phyloP scores from a whole-genome alignment of 1,284 basidiomycete genomes.

The Spongiforma sp. region DNA sequence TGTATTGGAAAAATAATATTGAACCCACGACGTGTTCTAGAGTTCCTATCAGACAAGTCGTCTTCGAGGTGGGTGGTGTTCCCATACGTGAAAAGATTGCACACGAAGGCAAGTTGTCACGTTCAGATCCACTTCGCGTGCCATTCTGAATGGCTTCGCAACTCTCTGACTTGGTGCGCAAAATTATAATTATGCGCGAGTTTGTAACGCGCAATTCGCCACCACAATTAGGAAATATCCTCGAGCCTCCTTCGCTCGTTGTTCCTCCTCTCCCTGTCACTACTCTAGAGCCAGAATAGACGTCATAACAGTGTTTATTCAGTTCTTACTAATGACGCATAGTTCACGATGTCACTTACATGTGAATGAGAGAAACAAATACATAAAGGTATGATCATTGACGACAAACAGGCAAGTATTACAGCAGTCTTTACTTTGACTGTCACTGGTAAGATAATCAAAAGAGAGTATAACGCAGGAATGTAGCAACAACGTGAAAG shows the following conservation, averaged over 20 bases:
- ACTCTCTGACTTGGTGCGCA: constrained; percentile 88
- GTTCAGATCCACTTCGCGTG: neutral
- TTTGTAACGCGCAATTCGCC: constrained; percentile 78
- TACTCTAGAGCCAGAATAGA: constrained; percentile 15
- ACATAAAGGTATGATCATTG: neutral
- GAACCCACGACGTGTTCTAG: constrained; percentile 49
- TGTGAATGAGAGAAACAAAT: neutral
- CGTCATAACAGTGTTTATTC: constrained; percentile 8
- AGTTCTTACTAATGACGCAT: constrained; percentile 5
- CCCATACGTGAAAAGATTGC: constrained; percentile 94
- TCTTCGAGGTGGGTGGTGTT: constrained; percentile 94
- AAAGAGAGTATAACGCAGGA: too few species aligned
- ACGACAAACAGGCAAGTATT: too few species aligned
- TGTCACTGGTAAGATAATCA: too few species aligned
- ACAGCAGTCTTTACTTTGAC: too few species aligned
- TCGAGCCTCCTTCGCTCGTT: constrained; percentile 43
- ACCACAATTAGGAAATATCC: constrained; percentile 80
- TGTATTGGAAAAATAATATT: neutral
- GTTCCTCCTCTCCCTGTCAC: constrained; percentile 21
- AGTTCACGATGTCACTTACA: neutral
- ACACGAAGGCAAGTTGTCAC: constrained; percentile 69
- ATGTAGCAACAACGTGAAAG: too few species aligned
- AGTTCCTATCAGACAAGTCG: constrained; percentile 89
- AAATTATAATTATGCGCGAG: constrained; percentile 90
- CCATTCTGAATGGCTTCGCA: constrained; percentile 39